These are phyloP conservation scores for Prunus armeniaca DNA, from an alignment of 306 rosid genomes.

Conservation along the genomic window DNA sequence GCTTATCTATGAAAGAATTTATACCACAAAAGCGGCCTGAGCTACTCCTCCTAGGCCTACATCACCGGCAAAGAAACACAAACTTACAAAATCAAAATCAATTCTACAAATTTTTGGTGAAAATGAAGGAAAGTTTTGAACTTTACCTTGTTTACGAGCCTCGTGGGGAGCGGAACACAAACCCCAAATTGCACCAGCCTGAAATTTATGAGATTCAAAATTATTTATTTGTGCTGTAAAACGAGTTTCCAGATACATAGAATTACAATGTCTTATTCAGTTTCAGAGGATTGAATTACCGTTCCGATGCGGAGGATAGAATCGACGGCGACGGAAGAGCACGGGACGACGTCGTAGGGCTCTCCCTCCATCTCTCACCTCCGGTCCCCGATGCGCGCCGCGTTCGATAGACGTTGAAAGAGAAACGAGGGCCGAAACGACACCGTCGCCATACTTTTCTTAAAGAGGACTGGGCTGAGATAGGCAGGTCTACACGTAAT, in stretches of 20 bases:
- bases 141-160: slow-evolving; percentile 57
- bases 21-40: slow-evolving; percentile 72
- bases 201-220: slow-evolving; percentile 25
- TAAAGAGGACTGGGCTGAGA: neutral
- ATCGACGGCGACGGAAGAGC: slow-evolving; percentile 64
- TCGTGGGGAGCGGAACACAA: slow-evolving; percentile 71
- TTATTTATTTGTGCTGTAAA: neutral
- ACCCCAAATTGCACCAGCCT: slow-evolving; percentile 96
- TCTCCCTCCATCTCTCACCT: slow-evolving; percentile 49
- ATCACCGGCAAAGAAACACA: neutral
- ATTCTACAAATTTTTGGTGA: neutral
- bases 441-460: neutral
- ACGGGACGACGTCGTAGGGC: slow-evolving; percentile 46
- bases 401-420: neutral
- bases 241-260: neutral
- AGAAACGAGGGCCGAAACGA: neutral
- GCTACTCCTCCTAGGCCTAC: slow-evolving; percentile 63
- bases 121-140: neutral
- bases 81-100: neutral
- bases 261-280: neutral
- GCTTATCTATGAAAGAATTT: neutral
- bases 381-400: neutral
- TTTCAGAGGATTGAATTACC: slow-evolving; percentile 24
- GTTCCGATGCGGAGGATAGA: slow-evolving; percentile 62
- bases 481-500: neutral